Conservation (phyloP, 2,329 filamentous ascomycete genomes). For the Aspergillus udagawae region DNA sequence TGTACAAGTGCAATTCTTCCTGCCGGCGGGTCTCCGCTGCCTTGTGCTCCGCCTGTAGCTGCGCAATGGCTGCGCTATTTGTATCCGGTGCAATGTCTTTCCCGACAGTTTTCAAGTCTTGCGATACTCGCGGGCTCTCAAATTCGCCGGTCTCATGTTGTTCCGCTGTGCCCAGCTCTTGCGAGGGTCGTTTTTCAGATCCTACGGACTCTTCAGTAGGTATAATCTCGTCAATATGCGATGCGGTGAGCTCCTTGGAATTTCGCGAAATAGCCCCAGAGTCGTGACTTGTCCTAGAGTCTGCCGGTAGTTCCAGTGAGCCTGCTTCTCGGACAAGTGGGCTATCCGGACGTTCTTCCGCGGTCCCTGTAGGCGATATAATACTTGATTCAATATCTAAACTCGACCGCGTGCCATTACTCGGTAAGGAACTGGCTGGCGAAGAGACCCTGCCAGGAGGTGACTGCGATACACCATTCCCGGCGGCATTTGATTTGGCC, state of each 20-base stretch:
- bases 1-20: conserved; percentile 76
- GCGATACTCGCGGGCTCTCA: conserved; percentile 9
- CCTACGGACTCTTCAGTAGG: conserved; percentile 4
- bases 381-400: conserved; percentile 31
- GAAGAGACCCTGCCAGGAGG: conserved; percentile 50
- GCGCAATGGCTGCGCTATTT: conserved; percentile 41
- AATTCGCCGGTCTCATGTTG: background rate
- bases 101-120: conserved; percentile 14
- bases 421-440: conserved; percentile 49
- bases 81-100: conserved; percentile 15
- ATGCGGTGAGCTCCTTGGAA: conserved; percentile 23
- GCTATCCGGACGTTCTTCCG: conserved; percentile 18
- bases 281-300: conserved; percentile 29
- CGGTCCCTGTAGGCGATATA: conserved; percentile 17
- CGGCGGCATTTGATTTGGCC: conserved; percentile 62
- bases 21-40: conserved; percentile 59
- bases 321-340: conserved; percentile 8
- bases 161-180: background rate
- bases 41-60: conserved; percentile 49
- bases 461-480: conserved; percentile 44
- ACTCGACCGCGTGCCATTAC: conserved; percentile 39
- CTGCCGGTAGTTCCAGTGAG: conserved; percentile 7
- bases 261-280: conserved; percentile 17
- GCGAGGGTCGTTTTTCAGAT: background rate
- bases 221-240: conserved; percentile 12